These are phyloP conservation scores for Apiospora marii DNA, from an alignment of 2,329 filamentous ascomycete species.

Conservation along the genomic window DNA sequence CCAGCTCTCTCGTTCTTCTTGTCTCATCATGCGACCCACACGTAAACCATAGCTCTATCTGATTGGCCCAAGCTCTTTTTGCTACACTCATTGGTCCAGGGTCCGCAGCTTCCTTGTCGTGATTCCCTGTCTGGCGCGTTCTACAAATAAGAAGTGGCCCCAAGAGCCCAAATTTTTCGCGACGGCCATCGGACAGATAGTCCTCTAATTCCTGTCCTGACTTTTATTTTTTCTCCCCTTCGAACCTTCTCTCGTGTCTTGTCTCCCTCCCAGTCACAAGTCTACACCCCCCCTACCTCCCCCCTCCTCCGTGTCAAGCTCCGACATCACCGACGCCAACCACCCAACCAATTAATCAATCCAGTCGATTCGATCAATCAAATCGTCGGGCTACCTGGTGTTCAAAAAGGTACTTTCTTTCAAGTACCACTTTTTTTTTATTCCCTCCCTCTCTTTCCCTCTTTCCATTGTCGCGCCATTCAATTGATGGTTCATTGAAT, in stretches of 20 bases:
- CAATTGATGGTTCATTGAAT: constrained; percentile 32
- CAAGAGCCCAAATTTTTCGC: constrained; percentile 45
- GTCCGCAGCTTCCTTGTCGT: constrained; percentile 28
- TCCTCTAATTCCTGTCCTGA: constrained; percentile 41
- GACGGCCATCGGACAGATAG: constrained; percentile 40
- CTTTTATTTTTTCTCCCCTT: constrained; percentile 39
- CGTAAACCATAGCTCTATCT: not conserved
- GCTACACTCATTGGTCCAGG: constrained; percentile 26
- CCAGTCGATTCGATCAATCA: constrained; percentile 12
- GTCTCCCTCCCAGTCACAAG: constrained; percentile 40
- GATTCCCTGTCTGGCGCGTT: constrained; percentile 37
- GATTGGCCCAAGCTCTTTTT: constrained; percentile 22
- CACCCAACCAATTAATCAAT: constrained; percentile 25
- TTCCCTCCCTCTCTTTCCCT: constrained; percentile 22
- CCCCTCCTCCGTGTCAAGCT: constrained; percentile 39
- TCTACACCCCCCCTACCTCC: constrained; percentile 29
- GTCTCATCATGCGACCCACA: constrained; percentile 26
- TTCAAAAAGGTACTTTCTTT: constrained; percentile 28
- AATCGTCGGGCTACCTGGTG: constrained; percentile 7
- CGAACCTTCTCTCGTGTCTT: constrained; percentile 38
- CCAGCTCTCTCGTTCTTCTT: constrained; percentile 15
- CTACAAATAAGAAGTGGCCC: constrained; percentile 54
- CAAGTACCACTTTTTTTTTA: constrained; percentile 39
- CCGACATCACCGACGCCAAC: constrained; percentile 29
- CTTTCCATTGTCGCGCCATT: constrained; percentile 30